Conservation (phyloP, 2,329 filamentous ascomycete genomes). For the Rutstroemia sp. region DNA sequence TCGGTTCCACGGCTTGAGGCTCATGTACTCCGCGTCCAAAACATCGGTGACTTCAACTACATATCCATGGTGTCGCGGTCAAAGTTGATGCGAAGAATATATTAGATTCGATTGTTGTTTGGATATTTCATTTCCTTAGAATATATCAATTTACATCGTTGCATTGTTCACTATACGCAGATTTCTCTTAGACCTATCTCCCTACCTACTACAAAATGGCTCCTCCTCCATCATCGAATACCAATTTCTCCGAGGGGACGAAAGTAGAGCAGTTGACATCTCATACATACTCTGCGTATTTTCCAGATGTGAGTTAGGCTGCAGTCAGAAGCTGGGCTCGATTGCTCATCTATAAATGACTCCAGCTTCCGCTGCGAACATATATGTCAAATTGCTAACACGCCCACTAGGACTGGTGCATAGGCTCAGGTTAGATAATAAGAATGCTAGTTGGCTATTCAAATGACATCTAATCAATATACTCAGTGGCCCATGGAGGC, state of each 20-base stretch:
- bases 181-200: not conserved
- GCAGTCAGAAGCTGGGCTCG: not conserved
- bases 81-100: no score
- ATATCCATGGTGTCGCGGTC: no score
- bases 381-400: not conserved
- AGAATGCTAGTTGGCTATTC: not conserved
- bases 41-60: no score
- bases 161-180: not conserved
- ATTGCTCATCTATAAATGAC: not conserved
- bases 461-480: not conserved
- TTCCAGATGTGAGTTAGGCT: constrained; percentile 32
- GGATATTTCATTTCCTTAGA: no score
- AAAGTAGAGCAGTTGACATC: constrained; percentile 40
- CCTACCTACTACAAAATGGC: not conserved
- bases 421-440: constrained; percentile 47
- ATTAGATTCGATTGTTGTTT: no score
- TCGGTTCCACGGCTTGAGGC: no score
- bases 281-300: constrained; percentile 49
- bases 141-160: not conserved
- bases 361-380: not conserved
- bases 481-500: constrained; percentile 62
- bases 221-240: constrained; percentile 1
- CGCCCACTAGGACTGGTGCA: constrained; percentile 46
- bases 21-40: no score
- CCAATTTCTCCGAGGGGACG: constrained; percentile 34